phyloP scores from a whole-genome alignment of 768 basidiomycete species.

The Terana coerulea region DNA sequence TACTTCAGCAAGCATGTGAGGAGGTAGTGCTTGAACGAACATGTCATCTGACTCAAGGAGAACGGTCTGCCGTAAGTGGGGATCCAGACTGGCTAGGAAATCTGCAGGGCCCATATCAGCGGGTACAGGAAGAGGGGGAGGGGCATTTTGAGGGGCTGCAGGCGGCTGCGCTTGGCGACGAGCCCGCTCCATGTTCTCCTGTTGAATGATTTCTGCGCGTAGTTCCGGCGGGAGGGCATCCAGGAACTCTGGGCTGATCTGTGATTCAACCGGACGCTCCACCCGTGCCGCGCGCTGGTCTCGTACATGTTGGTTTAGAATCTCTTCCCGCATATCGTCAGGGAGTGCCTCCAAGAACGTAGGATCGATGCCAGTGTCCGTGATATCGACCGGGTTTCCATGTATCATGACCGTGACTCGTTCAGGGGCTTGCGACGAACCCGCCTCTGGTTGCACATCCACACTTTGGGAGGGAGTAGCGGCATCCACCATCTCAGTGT shows the following conservation, averaged over 20 bases:
- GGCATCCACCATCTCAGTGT: constrained; percentile 52
- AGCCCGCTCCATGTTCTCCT: constrained; percentile 82
- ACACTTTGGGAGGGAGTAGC: background rate
- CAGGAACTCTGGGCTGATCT: constrained; percentile 93
- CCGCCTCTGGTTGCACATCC: constrained; percentile 14
- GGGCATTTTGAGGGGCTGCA: constrained; percentile 27
- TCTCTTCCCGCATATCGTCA: constrained; percentile 98
- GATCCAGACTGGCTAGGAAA: constrained; percentile 90
- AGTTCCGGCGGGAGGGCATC: constrained; percentile 96
- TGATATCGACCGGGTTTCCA: constrained; percentile 93
- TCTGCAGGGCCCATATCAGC: constrained; percentile 84
- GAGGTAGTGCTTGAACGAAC: constrained; percentile 76
- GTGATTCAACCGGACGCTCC: constrained; percentile 74
- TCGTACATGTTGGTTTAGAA: constrained; percentile 93
- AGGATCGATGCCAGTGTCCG: constrained; percentile 97
- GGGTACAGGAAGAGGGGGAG: constrained; percentile 38
- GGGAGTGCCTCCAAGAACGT: constrained; percentile 97
- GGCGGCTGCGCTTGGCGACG: constrained; percentile 44
- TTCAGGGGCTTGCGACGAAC: constrained; percentile 39
- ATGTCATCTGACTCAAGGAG: constrained; percentile 85
- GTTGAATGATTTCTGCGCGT: constrained; percentile 94
- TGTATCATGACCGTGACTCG: constrained; percentile 89
- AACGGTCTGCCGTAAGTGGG: constrained; percentile 85
- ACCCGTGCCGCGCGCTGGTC: constrained; percentile 80
- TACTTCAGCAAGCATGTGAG: constrained; percentile 84